These are phyloP conservation scores for Aspergillus brasiliensis DNA, from an alignment of 2,329 filamentous ascomycete species.

Conservation along the genomic window DNA sequence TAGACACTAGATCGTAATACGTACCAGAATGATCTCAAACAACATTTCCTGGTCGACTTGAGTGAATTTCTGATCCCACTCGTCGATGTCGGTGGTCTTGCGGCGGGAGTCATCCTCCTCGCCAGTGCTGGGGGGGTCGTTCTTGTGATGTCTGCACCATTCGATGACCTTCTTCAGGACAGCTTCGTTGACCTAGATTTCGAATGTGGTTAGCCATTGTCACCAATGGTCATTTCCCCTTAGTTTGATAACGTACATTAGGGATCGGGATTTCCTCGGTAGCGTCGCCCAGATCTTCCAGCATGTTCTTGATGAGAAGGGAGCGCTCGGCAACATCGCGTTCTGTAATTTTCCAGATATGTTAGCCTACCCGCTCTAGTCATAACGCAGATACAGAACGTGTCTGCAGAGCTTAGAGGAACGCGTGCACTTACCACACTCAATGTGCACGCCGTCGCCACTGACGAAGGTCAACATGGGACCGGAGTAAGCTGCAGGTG, in stretches of 20 bases:
- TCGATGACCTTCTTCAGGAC: conserved; percentile 96
- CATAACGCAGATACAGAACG: not conserved
- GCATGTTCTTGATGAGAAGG: conserved; percentile 96
- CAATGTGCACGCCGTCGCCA: conserved; percentile 39
- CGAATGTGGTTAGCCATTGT: conserved; percentile 3
- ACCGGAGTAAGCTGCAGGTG: not conserved
- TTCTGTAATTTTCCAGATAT: conserved; percentile 56
- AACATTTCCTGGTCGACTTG: conserved; percentile 99
- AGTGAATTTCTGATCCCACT: conserved; percentile 99
- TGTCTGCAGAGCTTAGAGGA: not conserved
- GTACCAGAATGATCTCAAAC: conserved; percentile 95
- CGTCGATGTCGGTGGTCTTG: conserved; percentile 98
- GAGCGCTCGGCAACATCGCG: conserved; percentile 86
- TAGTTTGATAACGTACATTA: conserved; percentile 34
- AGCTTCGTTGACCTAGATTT: conserved; percentile 75
- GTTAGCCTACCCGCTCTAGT: conserved; percentile 4
- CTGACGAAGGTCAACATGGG: not conserved
- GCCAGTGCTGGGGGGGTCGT: conserved; percentile 76
- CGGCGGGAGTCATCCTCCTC: conserved; percentile 94
- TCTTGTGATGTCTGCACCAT: conserved; percentile 95
- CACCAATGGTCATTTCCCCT: not conserved
- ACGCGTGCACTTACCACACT: conserved; percentile 51
- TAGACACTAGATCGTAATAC: conserved; percentile 35
- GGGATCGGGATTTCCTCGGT: conserved; percentile 72
- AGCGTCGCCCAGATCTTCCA: conserved; percentile 81